phyloP scores from a whole-genome alignment of 257 asterid genomes.

The Ballota nigra region DNA sequence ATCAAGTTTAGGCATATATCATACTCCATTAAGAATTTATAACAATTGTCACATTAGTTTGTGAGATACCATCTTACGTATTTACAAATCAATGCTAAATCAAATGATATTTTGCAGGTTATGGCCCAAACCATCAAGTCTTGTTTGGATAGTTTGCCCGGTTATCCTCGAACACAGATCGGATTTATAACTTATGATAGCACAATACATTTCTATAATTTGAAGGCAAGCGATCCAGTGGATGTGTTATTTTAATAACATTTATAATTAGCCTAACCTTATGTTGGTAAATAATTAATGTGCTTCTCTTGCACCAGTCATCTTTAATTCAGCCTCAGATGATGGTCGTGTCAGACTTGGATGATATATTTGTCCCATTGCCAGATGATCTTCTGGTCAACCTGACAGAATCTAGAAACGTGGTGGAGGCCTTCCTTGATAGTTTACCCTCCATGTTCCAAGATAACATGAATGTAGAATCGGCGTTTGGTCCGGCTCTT shows the following conservation, averaged over 20 bases:
- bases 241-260: slow-evolving; percentile 14
- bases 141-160: slow-evolving; percentile 81
- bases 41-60: background rate
- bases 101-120: slow-evolving; percentile 50
- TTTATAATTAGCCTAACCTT: slow-evolving; percentile 8
- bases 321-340: slow-evolving; percentile 74
- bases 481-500: slow-evolving; percentile 97
- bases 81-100: slow-evolving; percentile 10
- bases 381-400: slow-evolving; percentile 93
- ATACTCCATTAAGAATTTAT: slow-evolving; percentile 5
- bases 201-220: slow-evolving; percentile 80
- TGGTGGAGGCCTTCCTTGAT: slow-evolving; percentile 86
- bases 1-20: background rate
- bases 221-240: slow-evolving; percentile 62
- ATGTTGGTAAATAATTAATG: slow-evolving; percentile 23
- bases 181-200: slow-evolving; percentile 92
- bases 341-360: slow-evolving; percentile 82
- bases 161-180: slow-evolving; percentile 83
- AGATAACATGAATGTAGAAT: slow-evolving; percentile 78
- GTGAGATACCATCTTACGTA: slow-evolving; percentile 12
- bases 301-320: slow-evolving; percentile 51
- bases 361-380: slow-evolving; percentile 60
- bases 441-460: slow-evolving; percentile 84
- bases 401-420: slow-evolving; percentile 82
- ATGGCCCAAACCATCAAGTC: slow-evolving; percentile 82